Percentiles rank a stretch among this genome's conserved stretches.
These are phyloP conservation scores for Colletotrichum tabaci DNA, from an alignment of 2,329 filamentous ascomycete species.

Conservation along the genomic window DNA sequence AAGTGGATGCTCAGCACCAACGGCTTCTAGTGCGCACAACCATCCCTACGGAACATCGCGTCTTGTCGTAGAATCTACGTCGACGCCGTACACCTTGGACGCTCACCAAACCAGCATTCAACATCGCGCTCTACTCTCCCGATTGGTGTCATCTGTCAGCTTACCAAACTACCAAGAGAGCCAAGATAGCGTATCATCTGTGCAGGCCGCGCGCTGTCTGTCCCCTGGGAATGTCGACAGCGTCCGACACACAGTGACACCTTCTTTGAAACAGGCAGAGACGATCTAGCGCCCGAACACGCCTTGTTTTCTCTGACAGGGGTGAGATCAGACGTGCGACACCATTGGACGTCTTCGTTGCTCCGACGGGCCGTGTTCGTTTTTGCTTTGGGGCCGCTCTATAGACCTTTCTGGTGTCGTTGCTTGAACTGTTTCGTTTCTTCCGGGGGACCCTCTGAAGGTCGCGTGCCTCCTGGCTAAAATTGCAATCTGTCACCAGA, in stretches of 20 bases:
- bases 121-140: neutral
- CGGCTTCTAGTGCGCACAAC: conserved; percentile 4
- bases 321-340: conserved; percentile 30
- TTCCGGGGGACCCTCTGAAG: conserved; percentile 23
- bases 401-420: conserved; percentile 25
- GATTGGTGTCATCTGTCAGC: conserved; percentile 10
- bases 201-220: conserved; percentile 35
- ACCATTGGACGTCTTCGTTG: conserved; percentile 20
- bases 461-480: conserved; percentile 24
- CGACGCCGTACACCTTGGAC: neutral
- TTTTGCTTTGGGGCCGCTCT: conserved; percentile 27
- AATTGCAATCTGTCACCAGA: conserved; percentile 24
- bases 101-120: neutral
- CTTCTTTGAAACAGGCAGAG: conserved; percentile 40
- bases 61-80: neutral
- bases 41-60: conserved; percentile 3
- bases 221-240: conserved; percentile 32
- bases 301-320: conserved; percentile 34
- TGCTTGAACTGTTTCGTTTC: conserved; percentile 42
- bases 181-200: conserved; percentile 37
- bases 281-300: conserved; percentile 36
- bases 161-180: conserved; percentile 12
- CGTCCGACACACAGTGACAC: conserved; percentile 39
- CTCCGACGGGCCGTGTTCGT: conserved; percentile 32
- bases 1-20: conserved; percentile 15